These are phyloP conservation scores for Penicillium sp. DNA, from an alignment of 2,329 filamentous ascomycete species.

Conservation along the genomic window DNA sequence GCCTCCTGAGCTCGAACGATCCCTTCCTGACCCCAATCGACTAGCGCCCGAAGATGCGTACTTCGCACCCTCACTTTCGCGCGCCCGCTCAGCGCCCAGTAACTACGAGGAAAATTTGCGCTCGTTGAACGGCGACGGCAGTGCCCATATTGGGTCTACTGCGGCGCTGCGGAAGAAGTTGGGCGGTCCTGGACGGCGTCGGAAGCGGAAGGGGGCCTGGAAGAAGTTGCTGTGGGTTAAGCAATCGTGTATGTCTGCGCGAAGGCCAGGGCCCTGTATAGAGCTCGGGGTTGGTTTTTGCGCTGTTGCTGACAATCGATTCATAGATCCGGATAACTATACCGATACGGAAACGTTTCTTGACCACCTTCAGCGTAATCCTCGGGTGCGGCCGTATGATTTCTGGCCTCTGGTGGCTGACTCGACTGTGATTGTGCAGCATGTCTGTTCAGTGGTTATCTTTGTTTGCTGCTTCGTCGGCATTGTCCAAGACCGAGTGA, in stretches of 20 bases:
- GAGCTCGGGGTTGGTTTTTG: not conserved
- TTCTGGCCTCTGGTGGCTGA: slow-evolving; percentile 97
- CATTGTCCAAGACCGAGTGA: slow-evolving; percentile 84
- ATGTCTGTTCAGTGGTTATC: slow-evolving; percentile 90
- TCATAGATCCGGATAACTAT: slow-evolving; percentile 90
- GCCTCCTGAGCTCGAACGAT: slow-evolving; percentile 34
- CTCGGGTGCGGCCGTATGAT: slow-evolving; percentile 88
- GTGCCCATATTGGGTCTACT: slow-evolving; percentile 37
- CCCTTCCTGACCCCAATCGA: slow-evolving; percentile 60
- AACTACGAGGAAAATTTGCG: slow-evolving; percentile 38
- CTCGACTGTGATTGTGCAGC: slow-evolving; percentile 93
- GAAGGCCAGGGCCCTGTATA: not conserved
- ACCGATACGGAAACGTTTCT: slow-evolving; percentile 96
- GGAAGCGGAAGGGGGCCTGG: slow-evolving; percentile 72
- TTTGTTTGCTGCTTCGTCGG: slow-evolving; percentile 92
- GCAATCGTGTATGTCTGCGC: slow-evolving; percentile 68
- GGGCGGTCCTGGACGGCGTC: slow-evolving; percentile 61
- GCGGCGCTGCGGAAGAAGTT: slow-evolving; percentile 48
- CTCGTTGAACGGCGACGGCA: slow-evolving; percentile 40
- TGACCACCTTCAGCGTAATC: slow-evolving; percentile 91
- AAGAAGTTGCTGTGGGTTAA: slow-evolving; percentile 98
- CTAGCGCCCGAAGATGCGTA: slow-evolving; percentile 85
- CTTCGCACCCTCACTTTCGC: slow-evolving; percentile 60
- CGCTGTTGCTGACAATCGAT: slow-evolving; percentile 2
- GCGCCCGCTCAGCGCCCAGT: slow-evolving; percentile 42